Evolutionary conservation across 352 stramenopile species (phyloP), one percentile per base, ranked within the genome.

Genomic region (Phytophthora ohioensis): DNA sequence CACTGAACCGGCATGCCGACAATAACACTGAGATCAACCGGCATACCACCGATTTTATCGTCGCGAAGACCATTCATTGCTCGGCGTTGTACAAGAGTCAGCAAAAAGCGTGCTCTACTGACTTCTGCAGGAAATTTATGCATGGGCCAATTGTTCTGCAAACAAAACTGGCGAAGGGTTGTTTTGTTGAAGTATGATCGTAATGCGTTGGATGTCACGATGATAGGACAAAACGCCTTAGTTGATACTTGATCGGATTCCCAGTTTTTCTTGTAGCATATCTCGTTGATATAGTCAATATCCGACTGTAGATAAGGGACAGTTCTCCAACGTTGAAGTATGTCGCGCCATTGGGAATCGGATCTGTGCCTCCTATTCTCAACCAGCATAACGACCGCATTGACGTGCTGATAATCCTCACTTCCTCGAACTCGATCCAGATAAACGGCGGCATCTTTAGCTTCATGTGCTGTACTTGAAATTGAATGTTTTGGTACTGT

Each of bases 11-110:
- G 36, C 4, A 45, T 39, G 8, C 57, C 57, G 3, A 55, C 17
- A 30, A 34, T 21, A 27, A 56, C 3, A 7, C 13, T 5, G 3
- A 56, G n/a, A 10, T 11, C 35, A 41, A 64, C 47, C 8, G 57
- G 45, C 8, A 64, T 12, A 5, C 32, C 45, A 10, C 45, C 57
- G 4, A 32, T 56, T 30, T 64, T 64, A 15, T 56, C 57, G 32
- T 46, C 42, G 3, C 52, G 35, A 17, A 45, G 4, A 45, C 5
- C 9, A 12, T 17, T 4, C 12, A 45, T 17, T n/a, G 9, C 5
- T 4, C 13, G 9, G 9, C 13, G 39, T n/a, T 45, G 8, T n/a
- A 5, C 38, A 13, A 21, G 31, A 15, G 7, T 57, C 4, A 45
- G 11, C 12, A 1, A 0, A 35, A 34, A 42, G 6, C n/a, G 34